Evolutionary conservation across 192 early-diverging fungal genomes (phyloP), one percentile per base, ranked within the genome.

Genomic region (Entophlyctis luteolus): DNA sequence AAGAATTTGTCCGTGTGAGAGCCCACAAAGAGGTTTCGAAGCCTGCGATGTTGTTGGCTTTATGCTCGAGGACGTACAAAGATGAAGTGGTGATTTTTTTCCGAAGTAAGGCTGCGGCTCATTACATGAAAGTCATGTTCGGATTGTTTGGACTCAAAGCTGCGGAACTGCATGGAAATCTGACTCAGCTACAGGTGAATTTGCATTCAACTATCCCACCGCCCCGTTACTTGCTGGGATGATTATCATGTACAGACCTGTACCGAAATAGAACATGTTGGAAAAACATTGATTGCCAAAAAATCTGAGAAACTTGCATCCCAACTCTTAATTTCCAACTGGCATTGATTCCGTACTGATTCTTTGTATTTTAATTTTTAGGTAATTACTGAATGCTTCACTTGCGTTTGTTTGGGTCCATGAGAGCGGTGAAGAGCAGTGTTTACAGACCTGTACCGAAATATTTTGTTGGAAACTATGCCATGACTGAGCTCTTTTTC

Each of bases 111-210:
- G 88, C 88, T 12, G 91, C 93, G 0, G 97, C 94, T 1, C 95
- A 97, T 81, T 90, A 95, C 72, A 99, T 99, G 97, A 92, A 92
- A 81, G 91, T 99, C 59, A 67, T 99, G 3, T 98, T 99, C 77
- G 93, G 91, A 16, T 71, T 99, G 32, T 77, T 90, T 27, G 93
- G 93, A 0, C 72, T 99, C 34, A 88, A 86, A 10, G 86, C 95
- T 2, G 90, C 87, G 28, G 97, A 98, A 67, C 75, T 99, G 45
- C 97, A 99, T 76, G 97, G 97, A 58, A 93, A 96, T 55, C 76
- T 99, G 38, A 87, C 89, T 18, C 97, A 99, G 71, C 83, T 92
- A 45, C 91, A 90, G 67, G 68, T 75, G 16, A 25, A 36, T 65
- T 16, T 20, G 20, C 42, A 16, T 36, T 22, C 46, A n/a, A 0